Evolutionary conservation across 1,139 yeast genomes (phyloP), one percentile per base, ranked within the genome.

Genomic region (Cylindricascospora bacillispora): DNA sequence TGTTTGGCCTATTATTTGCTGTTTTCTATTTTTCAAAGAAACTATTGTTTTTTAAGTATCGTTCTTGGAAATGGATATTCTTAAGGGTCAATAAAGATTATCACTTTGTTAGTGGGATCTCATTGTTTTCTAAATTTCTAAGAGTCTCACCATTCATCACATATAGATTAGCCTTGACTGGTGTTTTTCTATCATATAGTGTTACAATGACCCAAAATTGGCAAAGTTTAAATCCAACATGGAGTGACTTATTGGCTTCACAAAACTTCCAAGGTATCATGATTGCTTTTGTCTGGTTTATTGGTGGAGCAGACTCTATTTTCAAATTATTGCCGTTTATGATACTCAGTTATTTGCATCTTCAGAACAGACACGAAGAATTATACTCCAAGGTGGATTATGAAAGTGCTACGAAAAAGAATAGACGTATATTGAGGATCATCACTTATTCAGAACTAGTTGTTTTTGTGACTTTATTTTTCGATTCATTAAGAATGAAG

Each of bases 251-350:
- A 47, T 43, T 76, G 28, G 69, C 81, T 12, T 73, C 78, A 26
- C 80, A 73, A 40, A 77, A 77, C 53, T 75, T 75, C 60, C 89
- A 78, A 49, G 70, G 66, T 44, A 54, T 73, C 37, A 40, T 69
- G 4, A 58, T 78, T 37, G 68, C 75, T 1, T 18, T 52, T 2
- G 56, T 70, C 20, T 78, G 86, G 86, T 48, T 72, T 26, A 54
- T 76, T 36, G 70, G 78, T 19, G 72, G 79, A 54, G 40, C 45
- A 16, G 62, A 67, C 38, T 73, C 83, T 1, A 54, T 70, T n/a
- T 75, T 73, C 55, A 78, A 78, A 49, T 43, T 78, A 28, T 37
- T 73, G 13, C 89, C 89, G 14, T 74, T 60, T 47, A 58, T 63
- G 39, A 45, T 73, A 29, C 59, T 76, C 30, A 64, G 86, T 10